phyloP scores from a whole-genome alignment of 2,329 filamentous ascomycete genomes.

The Tolypocladium tropicale region DNA sequence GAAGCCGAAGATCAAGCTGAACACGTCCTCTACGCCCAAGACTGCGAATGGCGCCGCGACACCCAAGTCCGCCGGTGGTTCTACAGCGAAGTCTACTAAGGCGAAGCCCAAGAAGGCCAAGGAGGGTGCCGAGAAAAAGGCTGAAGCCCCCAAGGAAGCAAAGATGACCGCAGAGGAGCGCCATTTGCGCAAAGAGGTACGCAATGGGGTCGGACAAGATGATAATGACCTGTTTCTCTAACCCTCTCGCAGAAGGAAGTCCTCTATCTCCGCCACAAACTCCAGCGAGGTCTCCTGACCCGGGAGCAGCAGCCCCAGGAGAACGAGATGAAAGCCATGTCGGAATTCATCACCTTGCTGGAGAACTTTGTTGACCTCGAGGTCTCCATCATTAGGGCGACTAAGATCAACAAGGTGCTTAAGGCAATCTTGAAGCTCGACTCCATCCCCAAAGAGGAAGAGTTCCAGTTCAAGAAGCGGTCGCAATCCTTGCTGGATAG shows the following conservation, averaged over 20 bases:
- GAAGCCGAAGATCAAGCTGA: constrained; percentile 59
- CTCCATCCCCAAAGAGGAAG: constrained; percentile 76
- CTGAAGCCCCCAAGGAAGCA: constrained; percentile 42
- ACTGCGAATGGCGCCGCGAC: constrained; percentile 50
- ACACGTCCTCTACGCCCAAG: constrained; percentile 58
- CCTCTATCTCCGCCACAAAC: constrained; percentile 85
- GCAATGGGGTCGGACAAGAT: constrained; percentile 5
- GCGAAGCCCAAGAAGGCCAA: constrained; percentile 47
- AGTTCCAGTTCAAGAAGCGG: constrained; percentile 80
- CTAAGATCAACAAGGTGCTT: constrained; percentile 98
- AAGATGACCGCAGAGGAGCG: constrained; percentile 49
- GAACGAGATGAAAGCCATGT: constrained; percentile 72
- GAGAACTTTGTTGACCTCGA: constrained; percentile 75
- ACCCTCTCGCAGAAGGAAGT: constrained; percentile 54
- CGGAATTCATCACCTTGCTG: constrained; percentile 67
- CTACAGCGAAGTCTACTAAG: constrained; percentile 42
- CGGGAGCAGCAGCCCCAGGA: constrained; percentile 78
- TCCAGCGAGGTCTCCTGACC: constrained; percentile 88
- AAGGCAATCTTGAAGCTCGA: constrained; percentile 87
- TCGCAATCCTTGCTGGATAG: constrained; percentile 70
- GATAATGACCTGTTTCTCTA: constrained; percentile 15
- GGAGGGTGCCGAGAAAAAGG: constrained; percentile 46
- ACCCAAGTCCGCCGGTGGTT: constrained; percentile 46
- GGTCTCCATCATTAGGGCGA: constrained; percentile 75
- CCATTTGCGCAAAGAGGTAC: constrained; percentile 47